These are phyloP conservation scores for Arabidopsis lyrata DNA, from an alignment of 441 rosid species.

Conservation along the genomic window DNA sequence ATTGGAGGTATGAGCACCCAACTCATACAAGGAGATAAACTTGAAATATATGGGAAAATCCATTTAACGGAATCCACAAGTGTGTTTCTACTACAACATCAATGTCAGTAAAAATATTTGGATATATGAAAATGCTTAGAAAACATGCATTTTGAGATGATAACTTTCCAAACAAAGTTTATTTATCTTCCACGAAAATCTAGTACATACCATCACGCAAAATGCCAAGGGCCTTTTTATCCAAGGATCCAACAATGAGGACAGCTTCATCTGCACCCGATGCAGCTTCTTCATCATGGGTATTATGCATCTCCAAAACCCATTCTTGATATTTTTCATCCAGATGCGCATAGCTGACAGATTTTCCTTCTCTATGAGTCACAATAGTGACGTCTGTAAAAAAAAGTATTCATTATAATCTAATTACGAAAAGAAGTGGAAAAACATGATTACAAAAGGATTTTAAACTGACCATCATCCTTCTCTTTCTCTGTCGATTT, in stretches of 20 bases:
- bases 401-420: not conserved
- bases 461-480: constrained; percentile 33
- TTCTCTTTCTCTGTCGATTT: constrained; percentile 31
- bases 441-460: constrained; percentile 6
- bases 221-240: constrained; percentile 63
- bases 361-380: constrained; percentile 51
- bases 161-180: not conserved
- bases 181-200: not conserved
- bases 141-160: not conserved
- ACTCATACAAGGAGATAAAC: not conserved
- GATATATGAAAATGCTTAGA: not conserved
- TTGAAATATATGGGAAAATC: not conserved
- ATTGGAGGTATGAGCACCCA: constrained; percentile 6
- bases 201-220: constrained; percentile 48
- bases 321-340: constrained; percentile 69
- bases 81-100: constrained; percentile 13
- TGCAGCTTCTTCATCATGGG: constrained; percentile 61
- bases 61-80: not conserved
- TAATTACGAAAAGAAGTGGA: constrained; percentile 9
- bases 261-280: constrained; percentile 68
- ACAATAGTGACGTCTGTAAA: constrained; percentile 49
- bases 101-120: not conserved
- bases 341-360: constrained; percentile 46
- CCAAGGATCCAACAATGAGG: constrained; percentile 49
- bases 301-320: constrained; percentile 72